phyloP scores from a whole-genome alignment of 164 flowering plant species.

The Dillenia suffruticosa region DNA sequence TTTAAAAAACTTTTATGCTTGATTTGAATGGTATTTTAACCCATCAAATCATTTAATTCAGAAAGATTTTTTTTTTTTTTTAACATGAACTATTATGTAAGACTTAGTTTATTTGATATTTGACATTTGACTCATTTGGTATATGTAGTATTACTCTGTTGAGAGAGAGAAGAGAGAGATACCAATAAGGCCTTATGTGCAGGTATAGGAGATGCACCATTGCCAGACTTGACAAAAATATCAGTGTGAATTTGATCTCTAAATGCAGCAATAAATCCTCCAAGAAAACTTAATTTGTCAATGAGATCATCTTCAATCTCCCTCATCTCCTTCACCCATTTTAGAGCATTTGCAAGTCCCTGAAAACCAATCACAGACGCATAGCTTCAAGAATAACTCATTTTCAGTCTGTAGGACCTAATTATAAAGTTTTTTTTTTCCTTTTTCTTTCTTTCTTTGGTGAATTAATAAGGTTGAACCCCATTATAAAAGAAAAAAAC shows the following conservation, averaged over 20 bases:
- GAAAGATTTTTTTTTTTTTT: neutral
- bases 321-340: slow-evolving; percentile 58
- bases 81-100: neutral
- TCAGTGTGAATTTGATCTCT: slow-evolving; percentile 62
- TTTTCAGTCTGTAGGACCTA: too few relatives aligned
- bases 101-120: neutral
- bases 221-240: slow-evolving; percentile 55
- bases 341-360: slow-evolving; percentile 54
- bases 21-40: too few relatives aligned
- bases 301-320: slow-evolving; percentile 38
- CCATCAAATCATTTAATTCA: too few relatives aligned
- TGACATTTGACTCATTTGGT: too few relatives aligned
- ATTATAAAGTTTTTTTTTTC: too few relatives aligned
- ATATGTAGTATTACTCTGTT: too few relatives aligned
- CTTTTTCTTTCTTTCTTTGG: too few relatives aligned
- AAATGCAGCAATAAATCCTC: slow-evolving; percentile 40
- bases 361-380: slow-evolving; percentile 11
- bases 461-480: too few relatives aligned
- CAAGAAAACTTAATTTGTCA: slow-evolving; percentile 50
- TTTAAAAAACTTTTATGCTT: too few relatives aligned
- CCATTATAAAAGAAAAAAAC: too few relatives aligned
- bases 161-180: neutral
- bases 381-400: too few relatives aligned
- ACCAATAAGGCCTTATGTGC: slow-evolving; percentile 81
- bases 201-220: slow-evolving; percentile 51